Conservation (phyloP, 805 yeast genomes). For the Spathaspora girioi region DNA sequence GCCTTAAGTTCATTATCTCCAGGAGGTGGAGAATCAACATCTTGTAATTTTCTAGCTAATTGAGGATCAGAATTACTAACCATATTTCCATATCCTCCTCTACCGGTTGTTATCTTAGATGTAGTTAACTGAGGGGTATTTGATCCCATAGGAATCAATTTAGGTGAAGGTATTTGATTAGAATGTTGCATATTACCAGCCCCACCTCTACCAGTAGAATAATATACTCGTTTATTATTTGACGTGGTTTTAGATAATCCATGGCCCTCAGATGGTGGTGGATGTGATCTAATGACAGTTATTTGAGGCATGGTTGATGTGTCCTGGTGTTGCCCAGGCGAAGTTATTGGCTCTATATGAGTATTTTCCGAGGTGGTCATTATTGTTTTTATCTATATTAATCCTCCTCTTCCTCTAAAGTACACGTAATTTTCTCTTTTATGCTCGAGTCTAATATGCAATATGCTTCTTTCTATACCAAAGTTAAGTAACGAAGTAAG, state of each 20-base stretch:
- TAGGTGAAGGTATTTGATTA: conserved; percentile 46
- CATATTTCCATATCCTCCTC: conserved; percentile 82
- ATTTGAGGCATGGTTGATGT: conserved; percentile 7
- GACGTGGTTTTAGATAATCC: conserved; percentile 1
- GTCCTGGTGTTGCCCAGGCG: conserved; percentile 1
- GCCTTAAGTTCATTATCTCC: conserved; percentile 35
- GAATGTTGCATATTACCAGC: conserved; percentile 61
- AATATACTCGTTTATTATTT: conserved; percentile 30
- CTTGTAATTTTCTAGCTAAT: conserved; percentile 61
- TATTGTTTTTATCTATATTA: conserved; percentile 18
- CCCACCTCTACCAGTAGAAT: conserved; percentile 79
- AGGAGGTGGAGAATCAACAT: conserved; percentile 44
- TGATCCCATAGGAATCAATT: conserved; percentile 54
- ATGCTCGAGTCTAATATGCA: not conserved
- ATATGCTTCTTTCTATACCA: not conserved
- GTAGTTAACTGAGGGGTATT: conserved; percentile 57
- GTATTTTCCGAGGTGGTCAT: conserved; percentile 15
- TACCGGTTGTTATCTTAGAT: conserved; percentile 62
- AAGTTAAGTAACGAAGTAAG: not conserved
- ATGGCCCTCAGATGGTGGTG: not conserved
- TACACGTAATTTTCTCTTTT: not conserved
- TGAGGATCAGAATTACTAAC: conserved; percentile 56
- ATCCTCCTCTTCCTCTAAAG: conserved; percentile 7
- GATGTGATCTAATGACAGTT: conserved; percentile 2
- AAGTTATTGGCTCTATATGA: not conserved